These are phyloP conservation scores for Arachis stenosperma DNA, from an alignment of 306 rosid genomes.

Conservation along the genomic window DNA sequence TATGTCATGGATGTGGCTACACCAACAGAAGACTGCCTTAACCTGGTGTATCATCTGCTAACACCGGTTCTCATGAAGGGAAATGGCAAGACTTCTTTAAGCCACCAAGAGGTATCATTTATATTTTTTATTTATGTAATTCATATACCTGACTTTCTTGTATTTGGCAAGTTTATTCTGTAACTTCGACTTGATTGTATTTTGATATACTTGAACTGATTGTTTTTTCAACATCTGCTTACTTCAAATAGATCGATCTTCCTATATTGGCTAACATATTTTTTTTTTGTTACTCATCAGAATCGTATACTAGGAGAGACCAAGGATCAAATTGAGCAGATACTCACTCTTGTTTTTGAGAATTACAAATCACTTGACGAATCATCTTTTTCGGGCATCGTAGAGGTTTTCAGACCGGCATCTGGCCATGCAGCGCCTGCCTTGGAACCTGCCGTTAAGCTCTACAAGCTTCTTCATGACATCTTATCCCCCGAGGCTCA, in stretches of 20 bases:
- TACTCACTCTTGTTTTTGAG: slow-evolving; percentile 75
- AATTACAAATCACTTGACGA: slow-evolving; percentile 96
- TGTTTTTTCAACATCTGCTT: slow-evolving; percentile 20
- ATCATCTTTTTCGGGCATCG: slow-evolving; percentile 71
- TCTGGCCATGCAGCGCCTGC: slow-evolving; percentile 85
- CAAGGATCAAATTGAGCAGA: slow-evolving; percentile 87
- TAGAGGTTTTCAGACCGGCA: slow-evolving; percentile 76
- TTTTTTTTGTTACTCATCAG: slow-evolving; percentile 48
- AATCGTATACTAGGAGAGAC: slow-evolving; percentile 96
- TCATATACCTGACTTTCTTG: slow-evolving; percentile 13
- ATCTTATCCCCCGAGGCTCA: slow-evolving; percentile 95
- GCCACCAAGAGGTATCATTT: slow-evolving; percentile 91
- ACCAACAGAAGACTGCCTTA: slow-evolving; percentile 97
- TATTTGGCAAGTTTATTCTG: background rate
- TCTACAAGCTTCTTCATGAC: slow-evolving; percentile 90
- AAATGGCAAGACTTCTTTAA: slow-evolving; percentile 73
- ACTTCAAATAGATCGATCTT: slow-evolving; percentile 24
- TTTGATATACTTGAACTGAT: slow-evolving; percentile 28
- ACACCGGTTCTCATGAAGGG: slow-evolving; percentile 86
- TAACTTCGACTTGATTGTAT: background rate
- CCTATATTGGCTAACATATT: slow-evolving; percentile 40
- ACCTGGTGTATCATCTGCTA: slow-evolving; percentile 71
- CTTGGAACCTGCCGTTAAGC: slow-evolving; percentile 89
- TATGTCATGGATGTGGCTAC: slow-evolving; percentile 98
- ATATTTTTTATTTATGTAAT: slow-evolving; percentile 4